Conservation (phyloP, 2,329 filamentous ascomycete genomes). For the Bipolaris oryzae region DNA sequence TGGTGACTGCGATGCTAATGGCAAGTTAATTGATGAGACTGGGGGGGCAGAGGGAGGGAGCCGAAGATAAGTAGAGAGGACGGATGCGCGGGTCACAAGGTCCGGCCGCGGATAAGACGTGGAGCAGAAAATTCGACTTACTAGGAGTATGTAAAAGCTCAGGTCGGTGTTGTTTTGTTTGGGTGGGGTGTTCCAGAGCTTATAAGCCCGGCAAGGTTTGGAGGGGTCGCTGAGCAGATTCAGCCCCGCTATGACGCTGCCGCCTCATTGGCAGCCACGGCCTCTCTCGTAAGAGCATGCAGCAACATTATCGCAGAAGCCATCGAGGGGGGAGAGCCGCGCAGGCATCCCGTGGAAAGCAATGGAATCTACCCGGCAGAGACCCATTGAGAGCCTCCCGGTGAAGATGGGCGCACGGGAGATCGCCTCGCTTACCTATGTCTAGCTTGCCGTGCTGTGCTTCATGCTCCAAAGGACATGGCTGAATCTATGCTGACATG, state of each 20-base stretch:
- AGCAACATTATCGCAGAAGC: conserved; percentile 32
- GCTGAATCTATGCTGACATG: not conserved
- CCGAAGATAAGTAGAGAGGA: conserved; percentile 32
- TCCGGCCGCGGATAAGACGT: conserved; percentile 46
- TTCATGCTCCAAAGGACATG: not conserved
- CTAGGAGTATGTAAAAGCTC: conserved; percentile 35
- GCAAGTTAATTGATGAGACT: conserved; percentile 33
- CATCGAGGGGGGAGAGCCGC: conserved; percentile 14
- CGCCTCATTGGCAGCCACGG: conserved; percentile 29
- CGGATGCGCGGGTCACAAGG: conserved; percentile 32
- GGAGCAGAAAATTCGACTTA: conserved; percentile 40
- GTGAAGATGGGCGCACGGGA: conserved; percentile 7
- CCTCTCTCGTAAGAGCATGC: conserved; percentile 32
- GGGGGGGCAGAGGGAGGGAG: conserved; percentile 15
- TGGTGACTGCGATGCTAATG: conserved; percentile 56
- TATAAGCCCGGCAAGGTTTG: conserved; percentile 28
- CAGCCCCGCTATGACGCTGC: conserved; percentile 31
- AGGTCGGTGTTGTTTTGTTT: conserved; percentile 36
- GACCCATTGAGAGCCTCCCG: conserved; percentile 2
- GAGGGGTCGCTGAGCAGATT: conserved; percentile 33
- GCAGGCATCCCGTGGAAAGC: conserved; percentile 4
- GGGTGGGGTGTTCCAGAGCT: conserved; percentile 28
- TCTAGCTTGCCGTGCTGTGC: not conserved
- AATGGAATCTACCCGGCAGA: not conserved
- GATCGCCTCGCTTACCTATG: conserved; percentile 5